These are phyloP conservation scores for Ceratobasidium sp. DNA, from an alignment of 1,284 basidiomycete species.

Conservation along the genomic window DNA sequence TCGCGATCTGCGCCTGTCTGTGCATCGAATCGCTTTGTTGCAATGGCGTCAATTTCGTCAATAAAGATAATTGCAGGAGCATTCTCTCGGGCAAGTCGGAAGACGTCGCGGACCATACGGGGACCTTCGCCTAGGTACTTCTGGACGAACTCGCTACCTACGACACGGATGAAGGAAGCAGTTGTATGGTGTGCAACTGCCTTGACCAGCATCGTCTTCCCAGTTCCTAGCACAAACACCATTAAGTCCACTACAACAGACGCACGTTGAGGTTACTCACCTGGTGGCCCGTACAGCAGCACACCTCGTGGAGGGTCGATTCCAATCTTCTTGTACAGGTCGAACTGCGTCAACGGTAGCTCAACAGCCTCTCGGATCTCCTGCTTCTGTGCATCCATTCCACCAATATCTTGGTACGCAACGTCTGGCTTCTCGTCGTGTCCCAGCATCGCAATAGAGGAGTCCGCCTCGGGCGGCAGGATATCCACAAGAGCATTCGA, in stretches of 20 bases:
- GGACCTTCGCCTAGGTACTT: conserved; percentile 99
- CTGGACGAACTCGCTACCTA: conserved; percentile 98
- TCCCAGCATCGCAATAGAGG: conserved; percentile 93
- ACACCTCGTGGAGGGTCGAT: conserved; percentile 98
- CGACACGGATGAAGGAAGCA: conserved; percentile 97
- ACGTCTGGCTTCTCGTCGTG: conserved; percentile 95
- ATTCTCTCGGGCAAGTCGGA: conserved; percentile 97
- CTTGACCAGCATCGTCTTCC: conserved; percentile 99
- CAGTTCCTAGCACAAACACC: conserved; percentile 73
- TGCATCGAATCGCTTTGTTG: conserved; percentile 99
- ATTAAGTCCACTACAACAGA: conserved; percentile 12
- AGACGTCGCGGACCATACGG: conserved; percentile 99
- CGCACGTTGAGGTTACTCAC: conserved; percentile 57
- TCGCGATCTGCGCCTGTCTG: conserved; percentile 99
- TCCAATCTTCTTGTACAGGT: conserved; percentile 99
- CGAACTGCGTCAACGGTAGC: conserved; percentile 96
- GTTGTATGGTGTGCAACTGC: conserved; percentile 98
- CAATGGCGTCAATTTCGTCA: conserved; percentile 99
- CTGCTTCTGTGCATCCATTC: conserved; percentile 98
- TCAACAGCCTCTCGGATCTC: conserved; percentile 99
- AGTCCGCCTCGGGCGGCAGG: conserved; percentile 98
- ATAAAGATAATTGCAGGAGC: conserved; percentile 99
- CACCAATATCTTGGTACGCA: conserved; percentile 90
- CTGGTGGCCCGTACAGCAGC: conserved; percentile 91
- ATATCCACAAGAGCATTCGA: conserved; percentile 99